A percentile compares a stretch with the other conserved stretches of the same genome.
phyloP scores from a whole-genome alignment of 495 filamentous ascomycete genomes.

The Tetracladium setigerum region DNA sequence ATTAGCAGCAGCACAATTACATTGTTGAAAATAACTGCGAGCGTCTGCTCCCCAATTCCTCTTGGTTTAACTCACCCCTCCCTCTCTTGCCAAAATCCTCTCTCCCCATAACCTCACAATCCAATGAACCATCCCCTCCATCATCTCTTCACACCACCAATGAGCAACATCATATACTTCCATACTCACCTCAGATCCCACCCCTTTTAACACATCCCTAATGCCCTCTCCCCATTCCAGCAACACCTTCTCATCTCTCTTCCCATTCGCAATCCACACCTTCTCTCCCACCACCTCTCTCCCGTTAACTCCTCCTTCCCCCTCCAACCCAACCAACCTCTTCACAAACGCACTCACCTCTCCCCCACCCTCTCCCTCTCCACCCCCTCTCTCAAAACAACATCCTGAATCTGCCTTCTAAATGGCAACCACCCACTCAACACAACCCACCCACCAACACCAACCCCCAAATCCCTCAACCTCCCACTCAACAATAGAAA shows the following conservation, averaged over 20 bases:
- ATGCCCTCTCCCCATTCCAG: conserved; percentile 9
- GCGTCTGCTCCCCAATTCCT: too few species aligned
- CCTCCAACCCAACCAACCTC: not conserved
- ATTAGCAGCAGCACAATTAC: too few species aligned
- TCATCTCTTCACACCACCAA: conserved; percentile 6
- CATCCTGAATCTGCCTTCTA: not conserved
- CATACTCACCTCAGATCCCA: not conserved
- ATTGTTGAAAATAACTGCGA: too few species aligned
- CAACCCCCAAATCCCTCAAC: not conserved
- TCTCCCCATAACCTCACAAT: too few species aligned
- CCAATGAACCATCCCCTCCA: conserved; percentile 1
- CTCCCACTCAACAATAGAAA: conserved; percentile 6
- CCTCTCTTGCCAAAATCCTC: too few species aligned
- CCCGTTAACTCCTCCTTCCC: not conserved
- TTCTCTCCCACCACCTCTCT: not conserved
- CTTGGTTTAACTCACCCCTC: too few species aligned
- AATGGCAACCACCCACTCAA: conserved; percentile 16
- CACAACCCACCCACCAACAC: conserved; percentile 2
- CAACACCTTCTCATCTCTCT: conserved; percentile 8
- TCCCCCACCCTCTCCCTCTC: not conserved
- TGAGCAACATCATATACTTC: conserved; percentile 8
- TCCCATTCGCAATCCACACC: conserved; percentile 7
- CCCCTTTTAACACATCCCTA: not conserved
- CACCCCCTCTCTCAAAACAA: not conserved
- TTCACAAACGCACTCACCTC: not conserved